These are phyloP conservation scores for Amborella trichopoda DNA, from an alignment of 164 flowering plant genomes.

Conservation along the genomic window DNA sequence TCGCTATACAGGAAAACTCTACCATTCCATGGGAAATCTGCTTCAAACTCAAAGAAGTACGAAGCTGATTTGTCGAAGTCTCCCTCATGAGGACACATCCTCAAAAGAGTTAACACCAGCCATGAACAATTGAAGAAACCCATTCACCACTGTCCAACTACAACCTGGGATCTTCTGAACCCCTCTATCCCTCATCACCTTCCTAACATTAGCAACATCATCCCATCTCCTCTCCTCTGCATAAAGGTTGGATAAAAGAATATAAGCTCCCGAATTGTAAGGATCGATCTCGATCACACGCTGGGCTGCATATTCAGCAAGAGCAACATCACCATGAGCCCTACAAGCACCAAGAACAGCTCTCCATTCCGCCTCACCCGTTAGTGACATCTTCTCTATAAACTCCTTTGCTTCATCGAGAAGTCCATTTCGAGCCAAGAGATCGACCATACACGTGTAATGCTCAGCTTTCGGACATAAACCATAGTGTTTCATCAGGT, in stretches of 20 bases:
- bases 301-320: constrained; percentile 5
- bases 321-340: not conserved
- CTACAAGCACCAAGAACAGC: constrained; percentile 10
- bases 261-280: constrained; percentile 5
- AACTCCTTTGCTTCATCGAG: constrained; percentile 9
- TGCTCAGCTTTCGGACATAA: constrained; percentile 9
- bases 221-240: constrained; percentile 11
- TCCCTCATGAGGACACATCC: too few species aligned
- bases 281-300: constrained; percentile 8
- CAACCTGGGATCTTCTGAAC: constrained; percentile 9
- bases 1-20: too few species aligned
- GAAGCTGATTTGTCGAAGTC: too few species aligned
- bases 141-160: constrained; percentile 7
- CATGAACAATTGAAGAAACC: constrained; percentile 1
- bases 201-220: constrained; percentile 6
- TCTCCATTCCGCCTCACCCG: constrained; percentile 10
- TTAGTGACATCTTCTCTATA: constrained; percentile 4
- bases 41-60: too few species aligned
- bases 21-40: too few species aligned
- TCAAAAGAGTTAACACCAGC: constrained; percentile 9
- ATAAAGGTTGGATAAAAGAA: constrained; percentile 7
- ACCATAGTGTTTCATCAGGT: constrained; percentile 3
- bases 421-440: constrained; percentile 9
- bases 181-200: constrained; percentile 8
- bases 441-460: constrained; percentile 9